Percentiles rank a stretch among this genome's conserved stretches.
These are phyloP conservation scores for Penicillium sp. DNA, from an alignment of 2,329 filamentous ascomycete genomes.

Conservation along the genomic window DNA sequence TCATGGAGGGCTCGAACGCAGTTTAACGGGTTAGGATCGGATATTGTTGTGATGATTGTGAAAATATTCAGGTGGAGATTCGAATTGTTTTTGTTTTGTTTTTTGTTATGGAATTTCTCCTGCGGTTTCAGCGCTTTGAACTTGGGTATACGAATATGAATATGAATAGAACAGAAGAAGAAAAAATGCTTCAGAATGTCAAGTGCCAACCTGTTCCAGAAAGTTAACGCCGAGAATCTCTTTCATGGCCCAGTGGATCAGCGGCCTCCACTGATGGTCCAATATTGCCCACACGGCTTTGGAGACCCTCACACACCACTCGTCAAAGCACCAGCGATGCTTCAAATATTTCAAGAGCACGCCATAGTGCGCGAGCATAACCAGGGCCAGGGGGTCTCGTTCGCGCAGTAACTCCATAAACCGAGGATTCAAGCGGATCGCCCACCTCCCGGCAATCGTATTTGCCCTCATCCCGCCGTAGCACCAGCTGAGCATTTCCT, in stretches of 20 bases:
- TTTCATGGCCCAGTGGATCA: conserved; percentile 32
- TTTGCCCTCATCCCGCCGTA: conserved; percentile 52
- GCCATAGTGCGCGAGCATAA: conserved; percentile 62
- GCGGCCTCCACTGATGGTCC: conserved; percentile 32
- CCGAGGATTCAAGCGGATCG: conserved; percentile 33
- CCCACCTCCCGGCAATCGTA: conserved; percentile 42
- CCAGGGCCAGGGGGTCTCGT: conserved; percentile 46
- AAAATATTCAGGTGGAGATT: neutral
- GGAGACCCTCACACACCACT: conserved; percentile 64
- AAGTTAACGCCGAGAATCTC: conserved; percentile 30
- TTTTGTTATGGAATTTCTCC: neutral
- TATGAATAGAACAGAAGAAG: neutral
- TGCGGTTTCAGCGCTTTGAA: neutral
- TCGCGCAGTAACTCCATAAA: conserved; percentile 40
- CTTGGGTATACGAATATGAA: conserved; percentile 3
- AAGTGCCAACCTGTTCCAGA: conserved; percentile 11
- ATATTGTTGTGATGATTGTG: neutral
- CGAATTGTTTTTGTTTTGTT: neutral
- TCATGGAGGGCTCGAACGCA: conserved; percentile 7
- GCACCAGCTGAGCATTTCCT: conserved; percentile 26
- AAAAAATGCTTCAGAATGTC: neutral
- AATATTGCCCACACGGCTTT: conserved; percentile 53
- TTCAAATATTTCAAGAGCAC: conserved; percentile 57
- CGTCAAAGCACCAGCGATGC: conserved; percentile 65
- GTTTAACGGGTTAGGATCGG: neutral